Conservation (phyloP, 192 early-diverging fungal genomes). For the Mortierella claussenii region DNA sequence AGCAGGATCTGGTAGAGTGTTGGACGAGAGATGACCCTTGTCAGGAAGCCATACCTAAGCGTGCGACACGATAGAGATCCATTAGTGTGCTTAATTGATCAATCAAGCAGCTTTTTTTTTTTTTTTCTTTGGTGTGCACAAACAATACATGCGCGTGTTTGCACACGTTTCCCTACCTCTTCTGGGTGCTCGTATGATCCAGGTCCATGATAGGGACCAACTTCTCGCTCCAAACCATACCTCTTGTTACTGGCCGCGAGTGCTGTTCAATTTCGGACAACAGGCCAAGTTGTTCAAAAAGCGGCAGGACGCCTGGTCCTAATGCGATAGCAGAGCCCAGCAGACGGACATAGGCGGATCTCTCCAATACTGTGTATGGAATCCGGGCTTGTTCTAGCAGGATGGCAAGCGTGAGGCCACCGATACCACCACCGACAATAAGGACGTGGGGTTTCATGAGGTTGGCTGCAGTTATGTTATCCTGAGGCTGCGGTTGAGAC, state of each 20-base stretch:
- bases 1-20: constrained; percentile 30
- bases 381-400: constrained; percentile 16
- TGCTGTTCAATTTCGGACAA: constrained; percentile 19
- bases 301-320: constrained; percentile 25
- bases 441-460: constrained; percentile 15
- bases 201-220: constrained; percentile 35
- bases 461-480: not conserved
- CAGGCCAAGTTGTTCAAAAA: constrained; percentile 25
- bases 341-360: constrained; percentile 6
- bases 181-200: constrained; percentile 17
- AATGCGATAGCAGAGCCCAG: constrained; percentile 29
- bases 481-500: not conserved
- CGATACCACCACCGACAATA: constrained; percentile 33
- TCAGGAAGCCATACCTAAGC: constrained; percentile 26
- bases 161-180: constrained; percentile 9
- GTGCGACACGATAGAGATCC: too few relatives aligned
- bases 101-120: too few relatives aligned
- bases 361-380: constrained; percentile 22
- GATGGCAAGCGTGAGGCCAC: constrained; percentile 25
- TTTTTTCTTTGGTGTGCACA: too few relatives aligned
- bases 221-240: constrained; percentile 38
- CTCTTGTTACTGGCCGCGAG: constrained; percentile 19
- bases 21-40: constrained; percentile 24
- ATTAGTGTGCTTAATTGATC: too few relatives aligned
- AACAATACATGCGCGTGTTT: not conserved